Percentiles rank a stretch among this genome's conserved stretches.
phyloP scores from a whole-genome alignment of 331 rosid species.

The Pyrus hybrid region DNA sequence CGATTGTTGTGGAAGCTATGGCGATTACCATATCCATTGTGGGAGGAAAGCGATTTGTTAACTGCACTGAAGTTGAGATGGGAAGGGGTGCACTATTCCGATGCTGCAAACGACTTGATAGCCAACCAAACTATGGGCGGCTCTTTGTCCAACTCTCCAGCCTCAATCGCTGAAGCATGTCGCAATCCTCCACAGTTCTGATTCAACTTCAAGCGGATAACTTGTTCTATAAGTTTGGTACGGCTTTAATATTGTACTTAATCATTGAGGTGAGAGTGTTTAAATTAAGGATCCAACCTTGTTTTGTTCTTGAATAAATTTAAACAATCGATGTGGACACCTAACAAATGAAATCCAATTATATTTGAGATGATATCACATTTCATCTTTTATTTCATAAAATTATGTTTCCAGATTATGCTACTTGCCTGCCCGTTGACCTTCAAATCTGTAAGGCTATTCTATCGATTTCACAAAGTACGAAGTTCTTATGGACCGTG shows the following conservation, averaged over 20 bases:
- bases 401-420: not conserved
- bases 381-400: too few relatives aligned
- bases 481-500: not conserved
- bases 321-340: not conserved
- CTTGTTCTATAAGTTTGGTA: too few relatives aligned
- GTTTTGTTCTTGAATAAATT: too few relatives aligned
- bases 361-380: not conserved
- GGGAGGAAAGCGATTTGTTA: not conserved
- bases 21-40: not conserved
- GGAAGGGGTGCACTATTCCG: slow-evolving; percentile 17
- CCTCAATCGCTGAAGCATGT: slow-evolving; percentile 10
- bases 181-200: not conserved
- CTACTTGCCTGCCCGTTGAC: not conserved
- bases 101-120: slow-evolving; percentile 16
- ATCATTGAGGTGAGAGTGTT: not conserved
- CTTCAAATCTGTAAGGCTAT: not conserved
- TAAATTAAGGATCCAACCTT: not conserved
- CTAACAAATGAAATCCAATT: not conserved
- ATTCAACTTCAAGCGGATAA: not conserved
- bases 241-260: not conserved
- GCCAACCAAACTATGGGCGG: slow-evolving; percentile 3
- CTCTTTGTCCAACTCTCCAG: slow-evolving; percentile 4
- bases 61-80: slow-evolving; percentile 14
- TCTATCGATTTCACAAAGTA: not conserved
- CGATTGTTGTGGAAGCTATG: not conserved